Evolutionary conservation across 2,329 filamentous ascomycete species (phyloP).

Genomic region (Botrytis medusae): DNA sequence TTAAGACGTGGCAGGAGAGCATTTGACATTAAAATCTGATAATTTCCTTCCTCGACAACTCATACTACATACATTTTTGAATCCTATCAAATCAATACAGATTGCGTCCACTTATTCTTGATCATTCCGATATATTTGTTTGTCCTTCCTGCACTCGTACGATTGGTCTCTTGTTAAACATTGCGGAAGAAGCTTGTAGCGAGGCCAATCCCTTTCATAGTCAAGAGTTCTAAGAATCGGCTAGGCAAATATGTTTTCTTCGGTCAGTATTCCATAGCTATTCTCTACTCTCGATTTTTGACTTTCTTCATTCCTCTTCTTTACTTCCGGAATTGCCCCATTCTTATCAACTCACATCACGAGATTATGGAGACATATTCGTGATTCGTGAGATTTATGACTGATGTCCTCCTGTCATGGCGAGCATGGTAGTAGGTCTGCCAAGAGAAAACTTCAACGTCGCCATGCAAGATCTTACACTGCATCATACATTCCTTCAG

Average conservation of each 20-base stretch:
- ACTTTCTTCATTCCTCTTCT: background rate
- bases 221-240: conserved; percentile 15
- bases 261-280: conserved; percentile 25
- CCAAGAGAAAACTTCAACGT: conserved; percentile 15
- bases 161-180: conserved; percentile 16
- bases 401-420: conserved; percentile 13
- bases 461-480: conserved; percentile 17
- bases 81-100: conserved; percentile 3
- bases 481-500: conserved; percentile 12
- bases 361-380: conserved; percentile 10
- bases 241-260: conserved; percentile 27
- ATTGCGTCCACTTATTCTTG: conserved; percentile 9
- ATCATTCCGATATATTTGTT: conserved; percentile 1
- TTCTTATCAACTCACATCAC: conserved; percentile 18
- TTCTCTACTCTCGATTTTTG: background rate
- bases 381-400: conserved; percentile 9
- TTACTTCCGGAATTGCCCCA: conserved; percentile 3
- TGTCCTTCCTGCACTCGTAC: background rate
- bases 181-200: conserved; percentile 23
- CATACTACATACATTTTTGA: background rate
- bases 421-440: conserved; percentile 9
- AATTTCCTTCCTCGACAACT: background rate
- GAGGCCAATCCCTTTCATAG: conserved; percentile 17
- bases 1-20: conserved; percentile 16
- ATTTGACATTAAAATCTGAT: conserved; percentile 10